Conservation (phyloP, 257 asterid genomes). For the Agastache rugosa region DNA sequence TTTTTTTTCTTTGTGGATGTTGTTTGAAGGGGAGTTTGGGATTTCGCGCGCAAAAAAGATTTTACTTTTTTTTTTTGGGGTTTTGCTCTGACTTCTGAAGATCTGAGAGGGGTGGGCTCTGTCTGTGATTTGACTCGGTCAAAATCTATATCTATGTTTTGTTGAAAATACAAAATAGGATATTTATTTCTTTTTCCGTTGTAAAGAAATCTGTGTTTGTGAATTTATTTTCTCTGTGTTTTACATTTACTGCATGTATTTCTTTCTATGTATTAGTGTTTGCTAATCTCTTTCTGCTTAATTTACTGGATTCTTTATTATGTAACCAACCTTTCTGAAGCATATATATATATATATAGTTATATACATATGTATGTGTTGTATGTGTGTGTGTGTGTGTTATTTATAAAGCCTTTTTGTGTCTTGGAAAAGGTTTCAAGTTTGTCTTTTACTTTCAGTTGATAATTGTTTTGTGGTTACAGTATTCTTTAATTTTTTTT, state of each 20-base stretch:
- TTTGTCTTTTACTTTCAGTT: constrained; percentile 51
- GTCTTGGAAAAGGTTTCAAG: constrained; percentile 39
- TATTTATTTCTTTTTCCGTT: constrained; percentile 29
- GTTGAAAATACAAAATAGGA: constrained; percentile 24
- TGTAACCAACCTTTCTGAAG: constrained; percentile 28
- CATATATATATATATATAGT: neutral
- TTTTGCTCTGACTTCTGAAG: constrained; percentile 53
- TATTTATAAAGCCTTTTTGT: constrained; percentile 31
- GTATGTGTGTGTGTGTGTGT: neutral
- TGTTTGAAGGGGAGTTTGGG: constrained; percentile 46
- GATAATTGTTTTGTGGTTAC: constrained; percentile 35
- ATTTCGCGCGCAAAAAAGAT: constrained; percentile 67
- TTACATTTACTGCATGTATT: constrained; percentile 37
- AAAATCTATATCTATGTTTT: constrained; percentile 35
- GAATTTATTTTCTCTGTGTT: constrained; percentile 33
- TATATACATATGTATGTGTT: neutral
- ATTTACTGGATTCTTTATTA: constrained; percentile 38
- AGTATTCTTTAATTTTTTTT: constrained; percentile 22
- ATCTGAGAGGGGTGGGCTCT: constrained; percentile 51
- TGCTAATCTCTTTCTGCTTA: constrained; percentile 37
- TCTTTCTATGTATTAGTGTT: constrained; percentile 36
- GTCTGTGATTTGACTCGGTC: constrained; percentile 64
- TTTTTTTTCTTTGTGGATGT: constrained; percentile 28
- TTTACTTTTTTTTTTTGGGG: constrained; percentile 24
- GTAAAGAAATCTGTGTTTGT: constrained; percentile 18